These are phyloP conservation scores for Cinnamomum micranthum DNA, from an alignment of 164 flowering plant species.

Conservation along the genomic window DNA sequence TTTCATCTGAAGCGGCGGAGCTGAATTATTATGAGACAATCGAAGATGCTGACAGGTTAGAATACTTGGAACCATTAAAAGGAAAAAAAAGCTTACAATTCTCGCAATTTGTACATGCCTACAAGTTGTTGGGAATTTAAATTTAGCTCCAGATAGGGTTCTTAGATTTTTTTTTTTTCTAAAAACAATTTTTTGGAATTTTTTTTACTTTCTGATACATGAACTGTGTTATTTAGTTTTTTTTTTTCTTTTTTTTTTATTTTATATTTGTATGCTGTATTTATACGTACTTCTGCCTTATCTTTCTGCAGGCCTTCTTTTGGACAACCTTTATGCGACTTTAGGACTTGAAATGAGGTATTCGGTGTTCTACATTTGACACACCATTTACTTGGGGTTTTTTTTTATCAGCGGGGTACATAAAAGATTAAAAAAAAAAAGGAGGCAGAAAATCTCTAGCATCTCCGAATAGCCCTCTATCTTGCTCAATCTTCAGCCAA, in stretches of 20 bases:
- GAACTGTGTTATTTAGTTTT: neutral
- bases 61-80: neutral
- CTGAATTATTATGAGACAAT: neutral
- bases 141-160: neutral
- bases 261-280: neutral
- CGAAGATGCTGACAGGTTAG: conserved; percentile 8
- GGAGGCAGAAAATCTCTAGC: no score
- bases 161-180: neutral
- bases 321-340: neutral
- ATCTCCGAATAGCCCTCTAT: no score
- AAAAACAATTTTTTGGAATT: neutral
- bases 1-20: neutral
- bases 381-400: no score
- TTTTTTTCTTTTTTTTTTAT: neutral
- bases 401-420: no score
- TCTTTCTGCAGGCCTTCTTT: conserved; percentile 1
- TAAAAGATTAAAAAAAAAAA: no score
- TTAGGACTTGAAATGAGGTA: neutral
- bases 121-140: neutral
- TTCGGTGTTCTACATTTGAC: neutral
- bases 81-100: no score
- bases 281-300: neutral
- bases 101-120: neutral
- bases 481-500: no score
- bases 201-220: neutral